Conservation (phyloP, 1,284 basidiomycete species). For the Apiotrichum brassicae region DNA sequence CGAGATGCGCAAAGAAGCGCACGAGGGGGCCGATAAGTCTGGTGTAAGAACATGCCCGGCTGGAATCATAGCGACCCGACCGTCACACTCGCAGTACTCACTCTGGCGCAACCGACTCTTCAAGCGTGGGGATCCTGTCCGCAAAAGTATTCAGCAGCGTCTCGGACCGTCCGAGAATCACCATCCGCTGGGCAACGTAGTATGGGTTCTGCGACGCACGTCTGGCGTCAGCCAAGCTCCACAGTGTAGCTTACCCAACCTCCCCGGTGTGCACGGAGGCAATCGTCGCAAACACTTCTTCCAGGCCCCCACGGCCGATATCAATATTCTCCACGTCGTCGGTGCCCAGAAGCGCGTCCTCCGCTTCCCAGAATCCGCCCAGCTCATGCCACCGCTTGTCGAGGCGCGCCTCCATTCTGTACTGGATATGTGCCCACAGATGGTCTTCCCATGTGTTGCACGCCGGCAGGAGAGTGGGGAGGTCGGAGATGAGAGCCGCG, state of each 20-base stretch:
- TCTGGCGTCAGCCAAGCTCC: slow-evolving; percentile 6
- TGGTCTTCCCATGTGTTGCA: slow-evolving; percentile 91
- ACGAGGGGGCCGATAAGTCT: slow-evolving; percentile 45
- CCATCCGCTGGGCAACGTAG: slow-evolving; percentile 59
- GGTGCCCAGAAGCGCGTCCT: slow-evolving; percentile 23
- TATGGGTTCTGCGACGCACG: slow-evolving; percentile 72
- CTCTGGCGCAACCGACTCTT: slow-evolving; percentile 54
- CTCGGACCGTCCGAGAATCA: slow-evolving; percentile 70
- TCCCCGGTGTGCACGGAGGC: slow-evolving; percentile 27
- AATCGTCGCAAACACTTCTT: slow-evolving; percentile 43
- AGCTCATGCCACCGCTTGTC: slow-evolving; percentile 41
- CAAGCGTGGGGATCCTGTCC: slow-evolving; percentile 50
- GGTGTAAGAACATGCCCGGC: no score
- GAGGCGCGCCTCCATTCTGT: slow-evolving; percentile 64
- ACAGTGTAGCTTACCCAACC: slow-evolving; percentile 32
- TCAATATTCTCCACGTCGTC: slow-evolving; percentile 34
- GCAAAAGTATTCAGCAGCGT: slow-evolving; percentile 68
- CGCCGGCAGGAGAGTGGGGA: slow-evolving; percentile 63
- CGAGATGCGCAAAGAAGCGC: slow-evolving; percentile 94
- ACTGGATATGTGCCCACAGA: slow-evolving; percentile 83
- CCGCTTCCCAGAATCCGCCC: slow-evolving; percentile 45
- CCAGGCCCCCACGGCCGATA: slow-evolving; percentile 30
- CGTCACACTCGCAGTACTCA: slow-evolving; percentile 45
- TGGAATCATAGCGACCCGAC: no score
- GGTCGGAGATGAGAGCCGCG: slow-evolving; percentile 80